Base-by-base conservation (phyloP, 306 rosid genomes). In the Gastrolobium villosum region DNA sequence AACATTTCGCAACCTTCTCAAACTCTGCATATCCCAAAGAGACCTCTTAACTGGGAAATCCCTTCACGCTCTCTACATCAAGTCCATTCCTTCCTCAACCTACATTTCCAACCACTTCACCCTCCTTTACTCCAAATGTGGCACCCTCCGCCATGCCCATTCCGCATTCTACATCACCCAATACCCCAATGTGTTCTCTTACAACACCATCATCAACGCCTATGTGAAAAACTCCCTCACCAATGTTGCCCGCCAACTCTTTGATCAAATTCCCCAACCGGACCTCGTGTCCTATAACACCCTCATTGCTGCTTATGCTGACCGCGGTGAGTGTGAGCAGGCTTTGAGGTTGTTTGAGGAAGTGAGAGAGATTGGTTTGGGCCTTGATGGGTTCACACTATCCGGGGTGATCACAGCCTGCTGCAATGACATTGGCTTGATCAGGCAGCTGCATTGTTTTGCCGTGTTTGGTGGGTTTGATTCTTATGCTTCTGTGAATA, bases 351-450 rank as follows among this genome's bases (percentile, higher is more conserved):
- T 93, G 82, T 90, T 88, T 68, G 13, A 13, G 45, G 85, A 71
- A 64, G 86, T 86, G 76, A 87, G 90, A 67, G 77, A 74, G 49
- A 53, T 46, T 46, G 84, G 85, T 9, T 50, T 87, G 20, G 83
- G 70, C 56, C 65, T 86, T 28, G 93, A 93, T 36, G 95, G 97
- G 46, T 93, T 93, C 72, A 91, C 98, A 0, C 59, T 93, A 5
- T 91, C 97, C 11, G 89, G 85, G 1, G 40, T 82, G 35, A 65
- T 82, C 30, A 75, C 73, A 0, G 86, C 86, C 0, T 82, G 82
- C 34, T 10, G 84, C 4, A 49, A 70, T 39, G 89, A 86, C 14
- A 72, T 88, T 72, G 80, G 41, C 70, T 79, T 90, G 77, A 73
- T 93, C 15, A 73, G 72, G 81, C 92, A 93, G 68, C 35, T 93